Conservation (phyloP, 805 yeast species). For the Myxozyma vanderwaltii region DNA sequence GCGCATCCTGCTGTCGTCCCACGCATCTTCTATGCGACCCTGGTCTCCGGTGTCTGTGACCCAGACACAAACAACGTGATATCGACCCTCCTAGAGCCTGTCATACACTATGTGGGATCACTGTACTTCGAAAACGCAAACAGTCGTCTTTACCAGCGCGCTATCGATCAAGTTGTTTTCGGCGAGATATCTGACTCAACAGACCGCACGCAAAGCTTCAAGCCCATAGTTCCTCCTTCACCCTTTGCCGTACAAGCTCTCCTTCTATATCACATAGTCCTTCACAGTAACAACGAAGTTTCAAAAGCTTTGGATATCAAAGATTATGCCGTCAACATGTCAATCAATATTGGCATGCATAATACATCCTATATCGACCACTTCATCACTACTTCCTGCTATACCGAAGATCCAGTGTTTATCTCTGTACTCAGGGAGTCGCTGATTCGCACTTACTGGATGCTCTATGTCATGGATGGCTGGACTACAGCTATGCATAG, state of each 20-base stretch:
- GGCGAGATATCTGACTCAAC: background rate
- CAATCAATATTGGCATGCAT: conserved; percentile 16
- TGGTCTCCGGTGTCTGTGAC: conserved; percentile 11
- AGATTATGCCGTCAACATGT: conserved; percentile 17
- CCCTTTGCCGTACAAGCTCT: conserved; percentile 25
- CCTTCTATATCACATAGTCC: conserved; percentile 12
- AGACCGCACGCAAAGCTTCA: background rate
- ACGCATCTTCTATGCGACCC: conserved; percentile 2
- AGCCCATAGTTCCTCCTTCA: conserved; percentile 9
- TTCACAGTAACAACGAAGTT: conserved; percentile 21
- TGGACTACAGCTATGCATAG: conserved; percentile 14
- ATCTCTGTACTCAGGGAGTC: conserved; percentile 11
- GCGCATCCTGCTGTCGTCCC: conserved; percentile 27
- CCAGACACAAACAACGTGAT: background rate
- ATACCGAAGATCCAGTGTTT: background rate
- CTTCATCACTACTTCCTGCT: background rate
- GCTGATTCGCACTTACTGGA: conserved; percentile 24
- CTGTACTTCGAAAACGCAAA: conserved; percentile 14
- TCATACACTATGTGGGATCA: conserved; percentile 17
- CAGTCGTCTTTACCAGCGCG: conserved; percentile 9
- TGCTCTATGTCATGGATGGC: conserved; percentile 19
- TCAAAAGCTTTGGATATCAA: conserved; percentile 8
- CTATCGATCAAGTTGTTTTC: conserved; percentile 10
- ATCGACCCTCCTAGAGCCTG: conserved; percentile 15
- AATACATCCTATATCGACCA: background rate